Base-by-base conservation (phyloP, 177 flowering plant genomes). In the Vitis hybrid region DNA sequence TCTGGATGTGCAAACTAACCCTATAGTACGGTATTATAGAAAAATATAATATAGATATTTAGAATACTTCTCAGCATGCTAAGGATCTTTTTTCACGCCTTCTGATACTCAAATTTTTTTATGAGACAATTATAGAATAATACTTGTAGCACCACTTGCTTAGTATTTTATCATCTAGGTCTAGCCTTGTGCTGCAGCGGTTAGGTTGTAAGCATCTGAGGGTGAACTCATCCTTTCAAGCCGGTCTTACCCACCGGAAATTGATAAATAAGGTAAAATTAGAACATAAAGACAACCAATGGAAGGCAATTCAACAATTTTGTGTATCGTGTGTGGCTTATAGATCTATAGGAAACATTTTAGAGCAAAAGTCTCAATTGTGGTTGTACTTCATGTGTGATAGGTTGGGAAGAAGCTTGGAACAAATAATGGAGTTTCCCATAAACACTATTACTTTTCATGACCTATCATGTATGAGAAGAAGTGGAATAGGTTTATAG, bases 131-230 rank as follows among this genome's bases (percentile, higher is more conserved):
- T 65, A 22, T 61, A 14, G 10, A 60, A 47, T 28, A 22, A 31
- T 28, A 6, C 53, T 20, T 31, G 19, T 13, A 65, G 14, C 64
- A 17, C 57, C 57, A 55, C 24, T 61, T 55, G 58, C 50, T 9
- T 13, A 15, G 55, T 71, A 61, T 54, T 67, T 64, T 63, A 64
- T 73, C 12, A 17, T 66, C 50, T 56, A 59, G 66, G 59, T 69
- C 69, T 17, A 71, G 59, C 33, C 18, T 66, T 64, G 55, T 75
- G 56, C 57, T 47, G 67, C 47, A 54, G 78, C 50, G 5, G 84
- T 74, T 79, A 69, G 78, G 19, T 70, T 72, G 82, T 77, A 47
- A 71, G 62, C 75, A 74, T 78, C 78, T 66, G 59, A 47, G 66
- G 60, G 57, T 71, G 71, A 71, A 33, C 53, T 53, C 62, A 75